Evolutionary conservation across 805 yeast species (phyloP).

Genomic region (Cyberlindnera galapagoensis): DNA sequence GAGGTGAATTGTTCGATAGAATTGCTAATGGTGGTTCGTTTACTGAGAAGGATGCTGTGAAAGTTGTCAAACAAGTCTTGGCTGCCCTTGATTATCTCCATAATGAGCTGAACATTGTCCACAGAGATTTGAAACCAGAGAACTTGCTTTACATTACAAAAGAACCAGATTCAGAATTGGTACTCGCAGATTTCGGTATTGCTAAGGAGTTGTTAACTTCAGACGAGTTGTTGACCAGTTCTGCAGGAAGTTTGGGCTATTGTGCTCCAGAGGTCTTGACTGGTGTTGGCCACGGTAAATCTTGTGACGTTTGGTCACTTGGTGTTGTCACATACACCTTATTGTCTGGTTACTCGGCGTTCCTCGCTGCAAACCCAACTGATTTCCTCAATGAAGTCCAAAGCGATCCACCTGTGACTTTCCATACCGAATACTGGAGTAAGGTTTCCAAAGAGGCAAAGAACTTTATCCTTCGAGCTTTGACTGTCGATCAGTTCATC

Average conservation of each 20-base stretch:
- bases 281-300: conserved; percentile 84
- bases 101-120: conserved; percentile 63
- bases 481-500: conserved; percentile 58
- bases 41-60: conserved; percentile 83
- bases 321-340: conserved; percentile 91
- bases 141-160: conserved; percentile 65
- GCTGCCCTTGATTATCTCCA: conserved; percentile 80
- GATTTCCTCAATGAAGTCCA: conserved; percentile 79
- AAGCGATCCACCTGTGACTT: conserved; percentile 66
- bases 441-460: conserved; percentile 76
- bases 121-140: conserved; percentile 93
- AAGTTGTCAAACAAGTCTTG: conserved; percentile 65
- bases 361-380: conserved; percentile 73
- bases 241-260: conserved; percentile 93
- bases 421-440: conserved; percentile 85
- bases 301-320: conserved; percentile 93
- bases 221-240: conserved; percentile 55
- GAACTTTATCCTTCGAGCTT: conserved; percentile 62
- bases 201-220: conserved; percentile 65
- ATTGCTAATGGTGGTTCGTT: conserved; percentile 75
- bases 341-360: conserved; percentile 89
- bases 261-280: conserved; percentile 93
- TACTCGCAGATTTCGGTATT: conserved; percentile 93
- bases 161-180: conserved; percentile 63
- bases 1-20: conserved; percentile 92